phyloP scores from a whole-genome alignment of 768 basidiomycete species.

The Trametes cubensis region DNA sequence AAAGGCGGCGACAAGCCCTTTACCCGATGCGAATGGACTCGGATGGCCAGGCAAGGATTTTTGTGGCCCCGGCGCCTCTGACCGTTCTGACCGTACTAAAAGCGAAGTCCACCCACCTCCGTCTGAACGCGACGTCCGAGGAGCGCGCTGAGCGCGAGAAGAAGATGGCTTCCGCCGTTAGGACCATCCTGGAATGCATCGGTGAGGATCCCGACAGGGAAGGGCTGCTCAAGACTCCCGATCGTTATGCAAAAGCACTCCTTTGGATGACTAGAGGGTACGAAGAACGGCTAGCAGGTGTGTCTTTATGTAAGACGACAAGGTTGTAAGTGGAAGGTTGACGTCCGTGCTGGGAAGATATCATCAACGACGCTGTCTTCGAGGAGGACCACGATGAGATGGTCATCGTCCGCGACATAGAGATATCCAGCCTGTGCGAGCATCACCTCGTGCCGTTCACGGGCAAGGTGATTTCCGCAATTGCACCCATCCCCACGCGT shows the following conservation, averaged over 20 bases:
- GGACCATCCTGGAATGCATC: conserved; percentile 93
- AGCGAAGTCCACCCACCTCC: conserved; percentile 90
- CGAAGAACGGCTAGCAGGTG: conserved; percentile 91
- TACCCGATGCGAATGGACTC: conserved; percentile 68
- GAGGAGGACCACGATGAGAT: conserved; percentile 99
- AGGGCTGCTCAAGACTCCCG: conserved; percentile 88
- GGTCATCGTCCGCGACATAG: conserved; percentile 97
- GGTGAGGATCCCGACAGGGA: conserved; percentile 98
- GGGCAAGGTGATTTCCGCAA: conserved; percentile 67
- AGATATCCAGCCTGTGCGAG: conserved; percentile 96
- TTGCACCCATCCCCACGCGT: not conserved
- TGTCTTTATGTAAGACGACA: not conserved
- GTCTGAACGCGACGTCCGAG: conserved; percentile 76
- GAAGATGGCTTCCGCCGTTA: conserved; percentile 80
- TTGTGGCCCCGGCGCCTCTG: conserved; percentile 3
- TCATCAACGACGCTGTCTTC: conserved; percentile 98
- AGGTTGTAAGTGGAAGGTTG: not conserved
- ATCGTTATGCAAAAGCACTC: conserved; percentile 93
- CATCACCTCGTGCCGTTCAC: conserved; percentile 98
- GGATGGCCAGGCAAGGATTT: conserved; percentile 83
- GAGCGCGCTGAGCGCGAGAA: conserved; percentile 74
- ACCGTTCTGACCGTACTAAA: conserved; percentile 22
- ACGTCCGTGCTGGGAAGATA: conserved; percentile 55
- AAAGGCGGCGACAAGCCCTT: conserved; percentile 34
- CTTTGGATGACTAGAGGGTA: conserved; percentile 99